phyloP scores from a whole-genome alignment of 1,284 basidiomycete species.

The Taiwanofungus camphoratus region DNA sequence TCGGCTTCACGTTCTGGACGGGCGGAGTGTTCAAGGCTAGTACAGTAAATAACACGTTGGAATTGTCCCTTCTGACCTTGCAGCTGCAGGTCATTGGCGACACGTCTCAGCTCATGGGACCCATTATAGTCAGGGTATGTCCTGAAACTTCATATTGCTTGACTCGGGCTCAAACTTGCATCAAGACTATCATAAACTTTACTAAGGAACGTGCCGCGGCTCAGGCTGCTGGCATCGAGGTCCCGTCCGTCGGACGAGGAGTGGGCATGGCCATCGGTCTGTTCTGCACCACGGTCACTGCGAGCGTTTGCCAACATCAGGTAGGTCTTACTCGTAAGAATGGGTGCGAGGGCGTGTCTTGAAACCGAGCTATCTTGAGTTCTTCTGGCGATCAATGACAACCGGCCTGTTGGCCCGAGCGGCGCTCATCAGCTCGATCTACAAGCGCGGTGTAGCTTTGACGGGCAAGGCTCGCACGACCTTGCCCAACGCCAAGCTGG shows the following conservation, averaged over 20 bases:
- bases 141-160: neutral
- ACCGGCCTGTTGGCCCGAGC: slow-evolving; percentile 67
- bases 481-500: slow-evolving; percentile 62
- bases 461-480: slow-evolving; percentile 61
- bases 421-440: slow-evolving; percentile 71
- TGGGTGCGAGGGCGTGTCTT: neutral
- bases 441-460: slow-evolving; percentile 64
- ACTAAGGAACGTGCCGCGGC: slow-evolving; percentile 42
- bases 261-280: slow-evolving; percentile 70
- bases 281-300: slow-evolving; percentile 53
- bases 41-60: neutral
- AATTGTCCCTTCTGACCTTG: too few relatives aligned
- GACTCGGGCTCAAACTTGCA: neutral
- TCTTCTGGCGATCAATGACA: slow-evolving; percentile 75
- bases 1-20: slow-evolving; percentile 66
- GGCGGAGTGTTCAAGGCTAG: slow-evolving; percentile 50
- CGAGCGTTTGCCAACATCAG: slow-evolving; percentile 60
- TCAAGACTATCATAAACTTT: slow-evolving; percentile 55
- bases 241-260: slow-evolving; percentile 55
- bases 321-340: slow-evolving; percentile 23
- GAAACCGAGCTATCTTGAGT: slow-evolving; percentile 31
- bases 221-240: slow-evolving; percentile 25
- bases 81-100: slow-evolving; percentile 45
- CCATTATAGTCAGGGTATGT: slow-evolving; percentile 54
- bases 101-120: slow-evolving; percentile 57